Base-by-base conservation (phyloP, 2,329 filamentous ascomycete genomes). In the Trichophyton benhamiae region DNA sequence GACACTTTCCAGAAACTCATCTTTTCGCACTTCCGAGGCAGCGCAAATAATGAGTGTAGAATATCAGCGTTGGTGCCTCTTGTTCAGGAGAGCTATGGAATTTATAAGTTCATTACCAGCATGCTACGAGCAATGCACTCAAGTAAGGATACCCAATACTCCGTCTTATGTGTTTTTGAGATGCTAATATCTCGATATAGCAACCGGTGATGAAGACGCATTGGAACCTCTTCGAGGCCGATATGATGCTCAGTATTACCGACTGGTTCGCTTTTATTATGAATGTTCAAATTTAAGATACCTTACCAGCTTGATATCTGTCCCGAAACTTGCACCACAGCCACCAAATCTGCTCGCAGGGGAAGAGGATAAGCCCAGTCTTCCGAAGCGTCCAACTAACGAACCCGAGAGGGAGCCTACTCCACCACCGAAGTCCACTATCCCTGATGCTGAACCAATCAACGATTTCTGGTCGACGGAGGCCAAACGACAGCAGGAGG, bases 91-190 rank as follows among this genome's bases (percentile, higher is more conserved):
- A 97, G 91, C 73, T 99, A 97, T 75, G 94, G 94, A 57, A 97
- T 99, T 68, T 99, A 99, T 81, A 97, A 97, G 76, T 99, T 99
- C 74, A 91, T 96, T 66, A 99, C 94, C 0, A 99, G 94, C 87
- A 99, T 99, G 94, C 77, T 99, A 64, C 85, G 94, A 61, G 94
- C 94, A 15, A 96, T 99, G 91, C 92, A 99, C 73, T 92, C 89
- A 2, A 91, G 88, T 91, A 79, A 71, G 86, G 77, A 49, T 58
- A 36, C 8, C 15, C 17, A 36, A 27, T 30, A 44, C 7, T 30
- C 1, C 25, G 36, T 9, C 11, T 6, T 58, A n/a, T 3, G 4
- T n/a, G 15, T n/a, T n/a, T 41, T 41, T 17, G 2, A 1, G 46
- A 44, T 20, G 3, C 22, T 25, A 13, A 64, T 65, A 48, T 59